These are phyloP conservation scores for Lepiota brunneoincarnata DNA, from an alignment of 768 basidiomycete genomes.

Conservation along the genomic window DNA sequence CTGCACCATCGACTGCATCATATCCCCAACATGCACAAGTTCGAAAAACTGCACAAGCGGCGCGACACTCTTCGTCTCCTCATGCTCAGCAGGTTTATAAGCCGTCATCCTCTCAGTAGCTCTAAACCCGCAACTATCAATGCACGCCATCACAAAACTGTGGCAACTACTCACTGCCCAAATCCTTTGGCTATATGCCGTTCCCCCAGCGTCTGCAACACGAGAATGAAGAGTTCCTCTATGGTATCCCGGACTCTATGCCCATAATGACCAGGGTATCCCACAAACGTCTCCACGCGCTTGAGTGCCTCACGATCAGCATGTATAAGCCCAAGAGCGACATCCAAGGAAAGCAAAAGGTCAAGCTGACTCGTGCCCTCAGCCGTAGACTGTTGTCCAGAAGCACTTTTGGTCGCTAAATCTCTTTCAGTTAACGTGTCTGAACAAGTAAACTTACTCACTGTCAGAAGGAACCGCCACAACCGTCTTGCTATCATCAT, in stretches of 20 bases:
- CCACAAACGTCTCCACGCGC: slow-evolving; percentile 85
- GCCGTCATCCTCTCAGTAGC: slow-evolving; percentile 86
- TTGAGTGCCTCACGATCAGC: slow-evolving; percentile 90
- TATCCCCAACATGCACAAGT: slow-evolving; percentile 94
- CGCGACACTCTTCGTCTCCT: slow-evolving; percentile 79
- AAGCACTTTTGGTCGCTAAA: slow-evolving; percentile 5
- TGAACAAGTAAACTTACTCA: neutral
- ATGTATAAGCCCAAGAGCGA: slow-evolving; percentile 89
- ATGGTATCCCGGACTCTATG: slow-evolving; percentile 87
- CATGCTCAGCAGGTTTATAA: slow-evolving; percentile 89
- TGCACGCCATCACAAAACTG: slow-evolving; percentile 14
- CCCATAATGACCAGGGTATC: slow-evolving; percentile 87
- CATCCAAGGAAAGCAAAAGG: slow-evolving; percentile 86
- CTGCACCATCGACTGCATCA: slow-evolving; percentile 95
- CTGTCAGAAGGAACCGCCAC: slow-evolving; percentile 11
- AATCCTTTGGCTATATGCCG: slow-evolving; percentile 84
- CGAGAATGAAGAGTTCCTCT: slow-evolving; percentile 88
- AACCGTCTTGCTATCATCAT: neutral
- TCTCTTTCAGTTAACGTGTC: slow-evolving; percentile 35
- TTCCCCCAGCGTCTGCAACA: slow-evolving; percentile 75
- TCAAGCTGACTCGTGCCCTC: slow-evolving; percentile 54
- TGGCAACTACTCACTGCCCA: slow-evolving; percentile 47
- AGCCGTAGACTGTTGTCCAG: neutral
- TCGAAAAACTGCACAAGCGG: slow-evolving; percentile 97
- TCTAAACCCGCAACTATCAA: slow-evolving; percentile 36